Conservation (phyloP, 1,139 yeast genomes). For the Saccharomyces hybrid region DNA sequence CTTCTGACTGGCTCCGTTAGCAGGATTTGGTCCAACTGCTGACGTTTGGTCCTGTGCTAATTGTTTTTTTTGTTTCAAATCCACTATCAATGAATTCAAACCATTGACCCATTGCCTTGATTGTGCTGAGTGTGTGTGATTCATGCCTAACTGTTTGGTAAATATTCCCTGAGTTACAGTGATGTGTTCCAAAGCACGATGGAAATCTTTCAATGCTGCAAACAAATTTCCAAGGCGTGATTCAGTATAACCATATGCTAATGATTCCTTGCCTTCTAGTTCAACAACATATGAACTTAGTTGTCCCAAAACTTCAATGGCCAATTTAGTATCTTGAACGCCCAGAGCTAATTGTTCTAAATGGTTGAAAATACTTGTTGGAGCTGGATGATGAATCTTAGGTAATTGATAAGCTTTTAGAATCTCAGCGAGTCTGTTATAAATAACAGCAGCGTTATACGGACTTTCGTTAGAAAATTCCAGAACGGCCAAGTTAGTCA, state of each 20-base stretch:
- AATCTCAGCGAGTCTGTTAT: constrained; percentile 27
- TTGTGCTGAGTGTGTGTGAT: constrained; percentile 31
- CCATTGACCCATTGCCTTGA: constrained; percentile 55
- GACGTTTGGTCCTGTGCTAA: constrained; percentile 20
- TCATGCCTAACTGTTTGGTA: constrained; percentile 21
- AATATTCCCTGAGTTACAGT: too few species aligned
- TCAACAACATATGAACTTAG: constrained; percentile 42
- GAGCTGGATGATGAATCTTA: constrained; percentile 59
- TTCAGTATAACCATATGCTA: constrained; percentile 56
- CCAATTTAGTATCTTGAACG: constrained; percentile 33
- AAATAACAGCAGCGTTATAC: constrained; percentile 55
- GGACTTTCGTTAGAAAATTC: constrained; percentile 58
- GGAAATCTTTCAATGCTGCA: constrained; percentile 49
- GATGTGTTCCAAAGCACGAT: constrained; percentile 43
- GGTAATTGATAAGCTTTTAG: constrained; percentile 48
- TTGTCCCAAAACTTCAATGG: constrained; percentile 44
- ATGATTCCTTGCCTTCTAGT: constrained; percentile 51
- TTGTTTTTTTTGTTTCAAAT: constrained; percentile 24
- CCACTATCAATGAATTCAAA: constrained; percentile 25
- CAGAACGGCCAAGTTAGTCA: constrained; percentile 65
- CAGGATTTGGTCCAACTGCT: constrained; percentile 10
- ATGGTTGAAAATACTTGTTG: constrained; percentile 55
- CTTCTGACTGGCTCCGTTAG: constrained; percentile 1
- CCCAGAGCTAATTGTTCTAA: constrained; percentile 47
- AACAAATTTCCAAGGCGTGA: constrained; percentile 47